Evolutionary conservation across 192 early-diverging fungal species (phyloP), one percentile per base, ranked within the genome.

Genomic region (Funneliformis mosseae): DNA sequence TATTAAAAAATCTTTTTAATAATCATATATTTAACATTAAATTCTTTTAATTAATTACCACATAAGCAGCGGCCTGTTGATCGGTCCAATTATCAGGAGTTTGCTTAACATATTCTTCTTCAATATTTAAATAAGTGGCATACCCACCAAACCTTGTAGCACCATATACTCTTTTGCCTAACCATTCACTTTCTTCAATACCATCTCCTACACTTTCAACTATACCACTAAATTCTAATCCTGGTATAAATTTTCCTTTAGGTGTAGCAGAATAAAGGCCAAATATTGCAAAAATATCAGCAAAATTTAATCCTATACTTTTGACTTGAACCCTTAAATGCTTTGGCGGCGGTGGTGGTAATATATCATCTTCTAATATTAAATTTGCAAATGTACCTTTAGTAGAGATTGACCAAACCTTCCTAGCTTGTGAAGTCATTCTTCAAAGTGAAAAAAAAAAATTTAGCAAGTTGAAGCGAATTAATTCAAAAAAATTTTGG

Each of bases 121-220:
- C 18, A 4, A 60, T 4, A 41, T 80, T 80, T 12, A 80, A 6
- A 8, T 46, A 55, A 11, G 78, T 80, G 12, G 78, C 66, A 55
- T 72, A 80, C 16, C 68, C 70, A 8, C 78, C 78, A 80, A 80
- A 80, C 23, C n/a, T 45, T 18, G 69, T 74, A 23, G 42, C 70
- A 21, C 68, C 78, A 74, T 80, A 80, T 28, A 80, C 78, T 18
- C 78, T 25, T 50, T 69, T 70, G 21, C 69, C 78, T 61, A 80
- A 41, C 78, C 78, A 80, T 39, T 70, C 78, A 50, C n/a, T 7
- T 43, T 74, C 38, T 18, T 66, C 33, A 23, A 70, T 5, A 7
- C 28, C 68, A 16, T 80, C 78, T 23, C 78, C 78, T 62, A 80
- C 64, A 61, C 50, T 59, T 28, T 80, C 78, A 60, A 80, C 21